Conservation (phyloP, 345 rosid species). For the Salix viminalis region DNA sequence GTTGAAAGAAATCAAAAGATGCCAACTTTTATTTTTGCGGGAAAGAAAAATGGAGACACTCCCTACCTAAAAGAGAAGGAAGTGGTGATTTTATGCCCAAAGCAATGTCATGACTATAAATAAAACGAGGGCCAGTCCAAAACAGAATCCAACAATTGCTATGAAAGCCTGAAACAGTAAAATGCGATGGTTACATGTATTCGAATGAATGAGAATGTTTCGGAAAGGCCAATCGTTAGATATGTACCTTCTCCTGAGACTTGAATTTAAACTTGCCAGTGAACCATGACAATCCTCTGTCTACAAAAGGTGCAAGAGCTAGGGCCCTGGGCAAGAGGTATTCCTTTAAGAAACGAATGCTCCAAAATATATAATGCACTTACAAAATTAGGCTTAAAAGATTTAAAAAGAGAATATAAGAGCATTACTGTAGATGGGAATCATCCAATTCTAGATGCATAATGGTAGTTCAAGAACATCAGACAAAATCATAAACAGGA, state of each 20-base stretch:
- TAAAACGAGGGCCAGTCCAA: slow-evolving; percentile 63
- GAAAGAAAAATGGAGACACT: background rate
- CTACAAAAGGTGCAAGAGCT: slow-evolving; percentile 86
- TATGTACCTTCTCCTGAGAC: slow-evolving; percentile 65
- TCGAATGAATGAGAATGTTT: background rate
- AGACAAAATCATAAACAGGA: background rate
- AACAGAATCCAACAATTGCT: slow-evolving; percentile 61
- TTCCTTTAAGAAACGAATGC: background rate
- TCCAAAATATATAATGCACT: background rate
- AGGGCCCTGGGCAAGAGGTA: slow-evolving; percentile 57
- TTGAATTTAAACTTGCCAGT: slow-evolving; percentile 59
- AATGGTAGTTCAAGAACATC: background rate
- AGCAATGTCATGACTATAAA: slow-evolving; percentile 64
- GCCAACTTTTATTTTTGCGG: no score
- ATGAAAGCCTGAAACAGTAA: slow-evolving; percentile 53
- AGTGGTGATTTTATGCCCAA: slow-evolving; percentile 38
- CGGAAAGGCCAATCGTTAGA: background rate
- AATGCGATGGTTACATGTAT: background rate
- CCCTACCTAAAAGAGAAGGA: background rate
- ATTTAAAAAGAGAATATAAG: background rate
- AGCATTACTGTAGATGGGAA: background rate
- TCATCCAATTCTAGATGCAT: background rate
- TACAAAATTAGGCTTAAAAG: background rate
- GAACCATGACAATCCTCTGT: slow-evolving; percentile 80
- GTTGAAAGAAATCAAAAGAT: background rate